phyloP scores from a whole-genome alignment of 2,329 filamentous ascomycete species.

The Sarocladium kiliense region DNA sequence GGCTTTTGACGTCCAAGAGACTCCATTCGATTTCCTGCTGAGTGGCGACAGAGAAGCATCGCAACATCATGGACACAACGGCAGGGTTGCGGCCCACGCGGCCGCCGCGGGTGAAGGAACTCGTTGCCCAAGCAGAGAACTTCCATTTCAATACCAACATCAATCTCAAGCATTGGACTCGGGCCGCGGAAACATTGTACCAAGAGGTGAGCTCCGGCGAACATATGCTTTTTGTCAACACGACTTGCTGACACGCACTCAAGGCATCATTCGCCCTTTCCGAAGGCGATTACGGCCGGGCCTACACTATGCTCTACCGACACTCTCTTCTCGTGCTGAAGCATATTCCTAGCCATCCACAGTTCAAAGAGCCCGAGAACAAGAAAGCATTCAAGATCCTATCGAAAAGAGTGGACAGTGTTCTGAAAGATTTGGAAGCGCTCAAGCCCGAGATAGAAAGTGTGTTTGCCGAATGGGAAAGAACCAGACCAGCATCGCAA shows the following conservation, averaged over 20 bases:
- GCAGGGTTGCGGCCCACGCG: slow-evolving; percentile 30
- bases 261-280: slow-evolving; percentile 80
- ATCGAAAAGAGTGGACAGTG: slow-evolving; percentile 44
- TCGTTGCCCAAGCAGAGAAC: slow-evolving; percentile 67
- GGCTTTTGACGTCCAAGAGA: too few relatives aligned
- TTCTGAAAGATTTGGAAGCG: slow-evolving; percentile 67
- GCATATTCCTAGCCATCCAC: slow-evolving; percentile 69
- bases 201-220: slow-evolving; percentile 58
- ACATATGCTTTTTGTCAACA: not conserved
- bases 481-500: slow-evolving; percentile 39
- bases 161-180: slow-evolving; percentile 73
- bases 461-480: slow-evolving; percentile 63
- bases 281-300: slow-evolving; percentile 81
- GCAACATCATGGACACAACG: not conserved
- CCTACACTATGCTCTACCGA: slow-evolving; percentile 86
- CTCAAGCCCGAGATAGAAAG: slow-evolving; percentile 74
- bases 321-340: slow-evolving; percentile 81
- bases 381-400: slow-evolving; percentile 55
- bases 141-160: slow-evolving; percentile 79
- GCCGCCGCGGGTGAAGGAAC: slow-evolving; percentile 69
- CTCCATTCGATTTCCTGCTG: not conserved
- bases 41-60: not conserved
- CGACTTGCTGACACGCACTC: slow-evolving; percentile 15
- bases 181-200: slow-evolving; percentile 72
- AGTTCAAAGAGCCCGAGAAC: slow-evolving; percentile 62